A percentile compares a stretch with the other conserved stretches of the same genome.
Conservation (phyloP, 2,329 filamentous ascomycete species). For the Arachnomyces sp. region DNA sequence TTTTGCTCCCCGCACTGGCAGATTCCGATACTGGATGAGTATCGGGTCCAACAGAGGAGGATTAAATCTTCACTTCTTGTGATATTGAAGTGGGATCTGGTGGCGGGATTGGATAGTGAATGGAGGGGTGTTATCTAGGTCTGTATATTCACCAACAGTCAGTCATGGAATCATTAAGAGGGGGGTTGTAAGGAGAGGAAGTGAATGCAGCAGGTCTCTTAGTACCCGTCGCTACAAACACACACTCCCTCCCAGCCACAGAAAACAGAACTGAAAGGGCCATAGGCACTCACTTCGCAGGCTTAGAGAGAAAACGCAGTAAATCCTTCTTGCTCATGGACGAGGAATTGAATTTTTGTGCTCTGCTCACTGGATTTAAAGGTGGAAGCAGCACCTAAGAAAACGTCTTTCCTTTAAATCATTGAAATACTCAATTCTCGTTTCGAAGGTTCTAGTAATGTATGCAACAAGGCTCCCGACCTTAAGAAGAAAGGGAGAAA, state of each 20-base stretch:
- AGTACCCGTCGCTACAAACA: not conserved
- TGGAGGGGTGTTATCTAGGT: constrained; percentile 54
- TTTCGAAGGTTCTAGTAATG: no score
- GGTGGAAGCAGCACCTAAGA: constrained; percentile 24
- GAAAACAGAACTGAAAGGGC: constrained; percentile 3
- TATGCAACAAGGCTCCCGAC: no score
- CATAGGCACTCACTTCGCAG: constrained; percentile 65
- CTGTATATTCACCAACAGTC: constrained; percentile 29
- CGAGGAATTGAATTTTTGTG: constrained; percentile 29
- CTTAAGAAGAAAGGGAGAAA: no score
- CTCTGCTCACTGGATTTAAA: constrained; percentile 26
- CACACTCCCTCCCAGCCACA: constrained; percentile 5
- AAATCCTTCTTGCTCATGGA: constrained; percentile 90
- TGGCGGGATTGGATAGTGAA: constrained; percentile 15
- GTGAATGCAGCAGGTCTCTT: constrained; percentile 1
- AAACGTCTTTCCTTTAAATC: constrained; percentile 20
- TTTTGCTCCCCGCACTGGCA: constrained; percentile 54
- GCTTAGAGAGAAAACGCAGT: constrained; percentile 87
- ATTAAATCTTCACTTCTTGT: constrained; percentile 44
- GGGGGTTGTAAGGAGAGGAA: not conserved
- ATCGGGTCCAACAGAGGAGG: constrained; percentile 78
- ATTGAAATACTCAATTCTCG: constrained; percentile 17
- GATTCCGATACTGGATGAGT: constrained; percentile 79
- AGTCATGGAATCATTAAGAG: constrained; percentile 11
- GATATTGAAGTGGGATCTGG: constrained; percentile 14